Evolutionary conservation across 192 early-diverging fungal species (phyloP).

Genomic region (Spinellus fusiger): DNA sequence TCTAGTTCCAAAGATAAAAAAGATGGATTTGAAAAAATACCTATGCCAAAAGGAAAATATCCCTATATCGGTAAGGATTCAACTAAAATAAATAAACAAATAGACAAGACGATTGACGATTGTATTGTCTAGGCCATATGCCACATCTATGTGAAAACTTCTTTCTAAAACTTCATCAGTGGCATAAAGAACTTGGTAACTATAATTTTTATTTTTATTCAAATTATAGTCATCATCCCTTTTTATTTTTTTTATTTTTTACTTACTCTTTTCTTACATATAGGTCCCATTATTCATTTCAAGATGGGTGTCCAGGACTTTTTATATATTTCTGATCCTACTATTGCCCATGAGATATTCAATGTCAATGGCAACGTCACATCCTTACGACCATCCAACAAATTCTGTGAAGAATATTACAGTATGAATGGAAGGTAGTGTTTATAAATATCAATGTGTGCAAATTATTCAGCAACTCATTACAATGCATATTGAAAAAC

Average conservation of each 20-base stretch:
- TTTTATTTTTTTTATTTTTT: background rate
- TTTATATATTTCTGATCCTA: background rate
- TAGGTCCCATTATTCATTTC: background rate
- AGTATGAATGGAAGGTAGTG: slow-evolving; percentile 1
- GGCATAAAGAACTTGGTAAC: no score
- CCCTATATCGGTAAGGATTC: background rate
- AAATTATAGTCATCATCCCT: background rate
- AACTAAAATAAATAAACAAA: no score
- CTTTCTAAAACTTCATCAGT: background rate
- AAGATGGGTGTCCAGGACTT: slow-evolving; percentile 9
- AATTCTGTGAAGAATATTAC: background rate
- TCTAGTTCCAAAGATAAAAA: no score
- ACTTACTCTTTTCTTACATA: background rate
- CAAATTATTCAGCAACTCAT: background rate
- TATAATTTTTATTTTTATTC: background rate
- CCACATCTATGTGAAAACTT: background rate
- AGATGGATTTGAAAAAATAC: background rate
- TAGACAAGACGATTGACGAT: background rate
- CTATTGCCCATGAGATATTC: slow-evolving; percentile 5
- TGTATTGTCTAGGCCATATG: background rate
- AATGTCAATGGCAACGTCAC: background rate
- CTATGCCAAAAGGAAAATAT: background rate
- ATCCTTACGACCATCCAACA: background rate
- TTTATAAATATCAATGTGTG: background rate
- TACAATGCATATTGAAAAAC: background rate